Evolutionary conservation across 106 monocot species (phyloP), one percentile per base, ranked within the genome.

Genomic region (Gastrodia elata): DNA sequence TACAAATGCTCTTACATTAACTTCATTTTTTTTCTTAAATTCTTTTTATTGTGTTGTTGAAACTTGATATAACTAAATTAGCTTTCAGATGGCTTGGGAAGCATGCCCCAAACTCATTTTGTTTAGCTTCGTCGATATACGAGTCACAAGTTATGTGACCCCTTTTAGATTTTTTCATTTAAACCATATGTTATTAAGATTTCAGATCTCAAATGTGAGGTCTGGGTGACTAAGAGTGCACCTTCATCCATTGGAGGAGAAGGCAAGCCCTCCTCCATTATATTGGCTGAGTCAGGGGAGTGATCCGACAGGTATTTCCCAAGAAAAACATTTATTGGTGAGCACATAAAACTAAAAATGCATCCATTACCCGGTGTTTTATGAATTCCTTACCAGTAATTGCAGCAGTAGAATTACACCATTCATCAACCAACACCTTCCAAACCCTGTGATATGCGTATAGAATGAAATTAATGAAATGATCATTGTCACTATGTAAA

Each of bases 221-320:
- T 84, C 56, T 81, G 86, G 10, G 86, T 88, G 0, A 81, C 74
- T 6, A 90, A 67, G 8, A 98, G 76, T 64, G 90, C 93, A 36
- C 82, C 90, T 68, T 88, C 88, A 57, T 98, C 97, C 37, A 98
- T 14, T 13, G 97, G 97, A 82, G 97, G 97, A 49, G 85, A 93
- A 70, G 87, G 90, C 10, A 98, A 86, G 27, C 84, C 83, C 57
- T 86, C 83, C 37, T 93, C 90, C 35, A 86, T 77, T 16, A 83
- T 81, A 55, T 91, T 83, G 18, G 77, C 33, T 46, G 90, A 90
- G 24, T 77, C 82, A 2, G 86, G 88, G 15, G 82, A 86, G 30
- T 82, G 71, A 30, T 86, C 93, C 85, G 72, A 37, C n/a, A 74
- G 37, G 36, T 26, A 69, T 5, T 25, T 26, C n/a, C 67, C 35